Conservation (phyloP, 2,329 filamentous ascomycete species). For the Rhynchosporium agropyri region DNA sequence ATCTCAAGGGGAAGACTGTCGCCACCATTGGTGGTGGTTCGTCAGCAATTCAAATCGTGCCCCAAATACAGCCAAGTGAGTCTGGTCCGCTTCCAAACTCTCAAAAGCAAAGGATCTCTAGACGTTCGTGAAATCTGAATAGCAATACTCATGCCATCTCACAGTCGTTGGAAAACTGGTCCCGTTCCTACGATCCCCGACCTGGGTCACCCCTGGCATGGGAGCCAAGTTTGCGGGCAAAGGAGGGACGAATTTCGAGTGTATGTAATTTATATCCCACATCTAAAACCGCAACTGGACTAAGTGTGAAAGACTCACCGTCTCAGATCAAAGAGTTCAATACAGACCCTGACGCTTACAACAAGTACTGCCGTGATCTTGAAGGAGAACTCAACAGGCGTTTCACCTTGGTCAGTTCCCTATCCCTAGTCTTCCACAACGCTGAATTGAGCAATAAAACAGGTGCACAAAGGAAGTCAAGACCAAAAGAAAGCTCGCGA, state of each 20-base stretch:
- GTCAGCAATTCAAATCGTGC: conserved; percentile 44
- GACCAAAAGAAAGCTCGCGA: conserved; percentile 29
- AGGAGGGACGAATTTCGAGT: conserved; percentile 31
- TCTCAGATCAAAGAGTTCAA: conserved; percentile 31
- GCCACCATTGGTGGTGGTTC: conserved; percentile 46
- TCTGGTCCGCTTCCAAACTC: not conserved
- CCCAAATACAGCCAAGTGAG: conserved; percentile 47
- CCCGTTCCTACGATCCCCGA: conserved; percentile 59
- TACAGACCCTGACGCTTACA: conserved; percentile 32
- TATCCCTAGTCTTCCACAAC: not conserved
- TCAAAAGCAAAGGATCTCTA: not conserved
- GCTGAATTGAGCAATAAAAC: not conserved
- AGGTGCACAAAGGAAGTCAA: conserved; percentile 29
- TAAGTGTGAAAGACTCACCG: conserved; percentile 20
- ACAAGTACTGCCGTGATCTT: conserved; percentile 30
- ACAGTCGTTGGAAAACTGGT: conserved; percentile 52
- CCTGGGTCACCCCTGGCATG: conserved; percentile 50
- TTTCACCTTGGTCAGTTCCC: conserved; percentile 35
- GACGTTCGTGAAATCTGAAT: not conserved
- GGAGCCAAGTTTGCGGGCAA: conserved; percentile 35
- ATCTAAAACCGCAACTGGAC: not conserved
- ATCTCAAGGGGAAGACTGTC: conserved; percentile 40
- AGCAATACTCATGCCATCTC: not conserved
- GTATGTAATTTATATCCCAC: not conserved
- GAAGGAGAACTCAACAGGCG: conserved; percentile 38